Evolutionary conservation across 2,329 filamentous ascomycete species (phyloP), one percentile per base, ranked within the genome.

Genomic region (Fonsecaea multimorphosa): DNA sequence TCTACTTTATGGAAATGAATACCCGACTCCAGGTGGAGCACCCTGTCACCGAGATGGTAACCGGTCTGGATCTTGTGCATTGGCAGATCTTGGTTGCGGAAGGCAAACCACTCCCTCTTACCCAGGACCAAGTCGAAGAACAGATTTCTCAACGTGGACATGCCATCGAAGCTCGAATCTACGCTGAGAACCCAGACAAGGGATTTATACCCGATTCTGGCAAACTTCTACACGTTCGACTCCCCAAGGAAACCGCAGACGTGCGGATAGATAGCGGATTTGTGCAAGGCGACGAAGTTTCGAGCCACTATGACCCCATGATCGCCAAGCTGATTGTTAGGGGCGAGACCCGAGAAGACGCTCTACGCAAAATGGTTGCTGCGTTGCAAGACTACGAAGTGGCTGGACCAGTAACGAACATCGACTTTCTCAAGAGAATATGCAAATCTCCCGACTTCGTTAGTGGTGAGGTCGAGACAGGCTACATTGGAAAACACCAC

Each of bases 281-380:
- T 76, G 87, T 93, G 16, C 85, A 93, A 71, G 95, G 95, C 29
- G 94, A 97, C 76, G 92, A 92, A 68, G 91, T 99, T 2, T 96
- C 93, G 0, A 92, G 94, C 65, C 91, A 95, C 61, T 99, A 99
- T 78, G 95, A 99, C 73, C 95, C 95, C 31, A 99, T 99, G 95
- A 97, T 99, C 71, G 92, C 95, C 52, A 99, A 99, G 80, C 86
- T 99, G 59, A 99, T 99, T 72, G 92, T 98, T 5, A 87, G 91
- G 64, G 95, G 91, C 0, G 85, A 87, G 16, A 90, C 90, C 63
- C 86, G 95, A 66, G 86, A 90, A 75, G 89, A 91, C 29, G 92
- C 93, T 2, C 89, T 99, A 57, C 88, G 91, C 65, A 96, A 92
- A 77, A 84, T 99, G 65, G 87, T 88, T 40, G 83, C 89, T 3